phyloP scores from a whole-genome alignment of 164 flowering plant species.

The Liquidambar formosana region DNA sequence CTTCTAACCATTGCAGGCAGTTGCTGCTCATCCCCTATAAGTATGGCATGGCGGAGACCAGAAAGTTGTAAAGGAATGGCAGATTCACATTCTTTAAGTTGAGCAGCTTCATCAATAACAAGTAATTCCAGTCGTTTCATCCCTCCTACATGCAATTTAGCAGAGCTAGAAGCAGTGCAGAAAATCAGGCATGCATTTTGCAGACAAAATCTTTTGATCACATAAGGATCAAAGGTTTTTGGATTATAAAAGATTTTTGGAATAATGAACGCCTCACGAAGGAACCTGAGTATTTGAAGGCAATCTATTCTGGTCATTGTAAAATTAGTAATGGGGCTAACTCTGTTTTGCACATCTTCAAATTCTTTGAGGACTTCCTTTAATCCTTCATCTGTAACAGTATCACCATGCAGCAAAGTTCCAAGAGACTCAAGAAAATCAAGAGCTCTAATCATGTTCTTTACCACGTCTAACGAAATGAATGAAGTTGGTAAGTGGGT shows the following conservation, averaged over 20 bases:
- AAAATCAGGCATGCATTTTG: slow-evolving; percentile 25
- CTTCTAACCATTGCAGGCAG: slow-evolving; percentile 45
- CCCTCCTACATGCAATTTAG: slow-evolving; percentile 12
- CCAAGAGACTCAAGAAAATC: slow-evolving; percentile 13
- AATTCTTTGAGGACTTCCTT: not conserved
- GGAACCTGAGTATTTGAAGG: slow-evolving; percentile 15
- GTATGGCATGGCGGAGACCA: slow-evolving; percentile 30
- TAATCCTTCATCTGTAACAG: too few species aligned
- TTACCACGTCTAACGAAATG: slow-evolving; percentile 16
- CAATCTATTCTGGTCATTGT: slow-evolving; percentile 5
- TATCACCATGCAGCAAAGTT: slow-evolving; percentile 1
- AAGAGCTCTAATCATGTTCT: slow-evolving; percentile 22
- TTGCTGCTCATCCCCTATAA: slow-evolving; percentile 46
- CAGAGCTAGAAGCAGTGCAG: slow-evolving; percentile 40
- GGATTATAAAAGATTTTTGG: slow-evolving; percentile 24
- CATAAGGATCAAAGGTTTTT: not conserved
- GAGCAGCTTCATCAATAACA: slow-evolving; percentile 53
- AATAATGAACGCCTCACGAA: slow-evolving; percentile 7
- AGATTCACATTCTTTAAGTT: slow-evolving; percentile 48
- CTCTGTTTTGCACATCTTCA: not conserved
- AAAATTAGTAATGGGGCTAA: not conserved
- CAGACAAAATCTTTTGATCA: slow-evolving; percentile 23
- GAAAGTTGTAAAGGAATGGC: slow-evolving; percentile 37
- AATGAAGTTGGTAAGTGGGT: slow-evolving; percentile 41
- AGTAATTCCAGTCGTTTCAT: slow-evolving; percentile 18